Base-by-base conservation (phyloP, 495 filamentous ascomycete species). In the Penicillium coprophilum region DNA sequence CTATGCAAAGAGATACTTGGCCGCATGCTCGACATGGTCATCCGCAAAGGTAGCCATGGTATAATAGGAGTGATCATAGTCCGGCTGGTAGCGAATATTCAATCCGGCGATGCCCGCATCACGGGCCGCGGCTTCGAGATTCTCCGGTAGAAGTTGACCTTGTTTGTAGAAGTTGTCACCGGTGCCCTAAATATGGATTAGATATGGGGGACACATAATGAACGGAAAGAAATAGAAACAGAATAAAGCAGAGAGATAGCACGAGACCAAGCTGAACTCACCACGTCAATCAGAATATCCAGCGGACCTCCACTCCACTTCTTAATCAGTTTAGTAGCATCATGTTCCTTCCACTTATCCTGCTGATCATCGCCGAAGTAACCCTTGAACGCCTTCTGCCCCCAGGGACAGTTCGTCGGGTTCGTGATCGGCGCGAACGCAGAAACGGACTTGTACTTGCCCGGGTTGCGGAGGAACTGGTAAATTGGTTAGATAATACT, bases 51-150 rank as follows among this genome's bases (percentile, higher is more conserved):
- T 83, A 28, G 93, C 84, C 77, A 98, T 93, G 64, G 94, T 96
- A 72, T 82, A 97, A 70, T 98, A 98, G 51, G 90, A 95, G 71
- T 97, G 94, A 72, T 98, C 95, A 68, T 98, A 98, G 49, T 85
- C 92, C 67, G 90, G 66, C 75, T 96, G 93, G 78, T 92, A 94
- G 64, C 94, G 79, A 58, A 97, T 68, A 45, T 82, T 81, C 23
- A 87, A 81, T 38, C 84, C 82, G 46, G 77, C 70, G 41, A 89
- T 79, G 0, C 88, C 91, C 7, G 80, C 79, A 59, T 87, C 85
- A 68, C 85, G 82, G 19, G 85, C 92, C 6, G 88, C 92, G 67
- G 85, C 80, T 57, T 86, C 83, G 57, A 98, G 87, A 70, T 96
- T 96, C 81, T 98, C 95, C 3, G 92, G 93, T 17, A 97, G 80